phyloP scores from a whole-genome alignment of 1,139 yeast species.

The Lodderomyces metapsilosis region DNA sequence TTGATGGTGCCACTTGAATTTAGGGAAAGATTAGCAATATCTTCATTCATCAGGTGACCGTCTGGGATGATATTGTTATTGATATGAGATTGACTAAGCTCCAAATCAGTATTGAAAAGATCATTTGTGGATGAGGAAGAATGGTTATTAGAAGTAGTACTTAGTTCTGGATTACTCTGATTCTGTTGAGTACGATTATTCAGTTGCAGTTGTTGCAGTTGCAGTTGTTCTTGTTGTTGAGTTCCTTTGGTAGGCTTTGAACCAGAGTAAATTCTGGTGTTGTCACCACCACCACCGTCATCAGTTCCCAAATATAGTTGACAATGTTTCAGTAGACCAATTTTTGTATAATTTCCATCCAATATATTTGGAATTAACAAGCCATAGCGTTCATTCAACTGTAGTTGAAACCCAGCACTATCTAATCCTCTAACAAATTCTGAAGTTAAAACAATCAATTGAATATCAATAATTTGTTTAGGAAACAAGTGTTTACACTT shows the following conservation, averaged over 20 bases:
- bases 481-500: constrained; percentile 43
- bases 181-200: not conserved
- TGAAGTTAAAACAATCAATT: constrained; percentile 35
- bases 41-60: not conserved
- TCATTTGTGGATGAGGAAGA: too few relatives aligned
- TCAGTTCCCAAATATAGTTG: constrained; percentile 25
- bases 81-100: not conserved
- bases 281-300: too few relatives aligned
- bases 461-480: constrained; percentile 37
- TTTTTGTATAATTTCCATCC: constrained; percentile 29
- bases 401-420: constrained; percentile 27
- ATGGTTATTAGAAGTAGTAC: too few relatives aligned
- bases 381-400: constrained; percentile 41
- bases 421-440: constrained; percentile 27
- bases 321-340: constrained; percentile 35
- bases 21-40: not conserved
- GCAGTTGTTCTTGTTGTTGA: constrained; percentile 1
- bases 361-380: constrained; percentile 42
- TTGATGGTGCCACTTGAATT: constrained; percentile 15
- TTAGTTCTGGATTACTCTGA: too few relatives aligned
- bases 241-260: too few relatives aligned
- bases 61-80: not conserved
- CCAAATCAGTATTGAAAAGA: too few relatives aligned
- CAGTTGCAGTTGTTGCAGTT: not conserved
- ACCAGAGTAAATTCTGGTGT: too few relatives aligned